Conservation (phyloP, 129 eudicot genomes). For the Lactuca sativa region DNA sequence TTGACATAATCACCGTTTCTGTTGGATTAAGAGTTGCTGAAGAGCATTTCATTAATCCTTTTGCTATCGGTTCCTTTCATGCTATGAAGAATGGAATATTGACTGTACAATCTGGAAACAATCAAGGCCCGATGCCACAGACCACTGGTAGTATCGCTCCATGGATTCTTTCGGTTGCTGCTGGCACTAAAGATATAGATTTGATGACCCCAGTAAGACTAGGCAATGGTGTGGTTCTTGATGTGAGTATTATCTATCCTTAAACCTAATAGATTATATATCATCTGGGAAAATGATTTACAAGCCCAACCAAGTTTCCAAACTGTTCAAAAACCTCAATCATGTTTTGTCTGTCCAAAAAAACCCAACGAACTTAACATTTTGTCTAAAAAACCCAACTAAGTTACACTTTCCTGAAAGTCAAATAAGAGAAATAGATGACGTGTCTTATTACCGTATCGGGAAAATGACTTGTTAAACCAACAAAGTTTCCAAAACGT, state of each 20-base stretch:
- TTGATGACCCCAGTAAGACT: background rate
- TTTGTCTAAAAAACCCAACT: too few relatives aligned
- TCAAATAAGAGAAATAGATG: too few relatives aligned
- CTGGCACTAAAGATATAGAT: background rate
- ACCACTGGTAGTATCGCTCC: background rate
- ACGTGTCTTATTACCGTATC: too few relatives aligned
- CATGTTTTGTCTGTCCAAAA: too few relatives aligned
- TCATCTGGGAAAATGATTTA: too few relatives aligned
- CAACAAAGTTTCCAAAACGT: too few relatives aligned
- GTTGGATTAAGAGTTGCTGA: background rate
- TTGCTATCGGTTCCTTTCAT: constrained; percentile 19
- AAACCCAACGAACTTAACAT: too few relatives aligned
- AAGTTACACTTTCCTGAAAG: too few relatives aligned
- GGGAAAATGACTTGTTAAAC: too few relatives aligned
- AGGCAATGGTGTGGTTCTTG: background rate
- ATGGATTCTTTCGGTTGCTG: background rate
- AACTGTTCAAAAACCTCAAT: too few relatives aligned
- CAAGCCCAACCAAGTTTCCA: too few relatives aligned
- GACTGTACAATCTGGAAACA: background rate
- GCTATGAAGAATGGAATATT: background rate
- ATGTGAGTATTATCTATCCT: constrained; percentile 5
- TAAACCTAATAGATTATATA: background rate
- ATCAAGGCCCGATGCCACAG: background rate
- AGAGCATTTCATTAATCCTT: background rate
- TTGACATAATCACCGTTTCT: constrained; percentile 33